These are phyloP conservation scores for Colletotrichum scovillei DNA, from an alignment of 2,329 filamentous ascomycete genomes.

Conservation along the genomic window DNA sequence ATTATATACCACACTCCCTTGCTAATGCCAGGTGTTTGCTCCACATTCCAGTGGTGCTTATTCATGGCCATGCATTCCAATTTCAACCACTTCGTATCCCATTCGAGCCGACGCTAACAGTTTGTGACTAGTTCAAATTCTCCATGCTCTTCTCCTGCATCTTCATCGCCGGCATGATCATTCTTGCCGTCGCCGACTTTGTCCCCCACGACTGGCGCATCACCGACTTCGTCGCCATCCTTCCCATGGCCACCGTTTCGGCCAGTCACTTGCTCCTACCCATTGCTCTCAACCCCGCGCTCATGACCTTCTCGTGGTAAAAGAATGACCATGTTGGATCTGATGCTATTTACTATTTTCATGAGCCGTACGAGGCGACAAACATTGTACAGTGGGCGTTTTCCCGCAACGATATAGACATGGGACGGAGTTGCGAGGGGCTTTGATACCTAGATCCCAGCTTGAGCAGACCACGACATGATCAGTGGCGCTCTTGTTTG, in stretches of 20 bases:
- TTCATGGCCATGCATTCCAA: constrained; percentile 38
- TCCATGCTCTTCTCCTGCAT: constrained; percentile 71
- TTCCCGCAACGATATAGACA: constrained; percentile 30
- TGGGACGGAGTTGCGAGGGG: constrained; percentile 30
- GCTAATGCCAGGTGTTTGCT: constrained; percentile 39
- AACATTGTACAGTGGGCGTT: constrained; percentile 28
- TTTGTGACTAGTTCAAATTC: constrained; percentile 71
- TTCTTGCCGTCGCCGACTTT: constrained; percentile 72
- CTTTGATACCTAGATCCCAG: constrained; percentile 31
- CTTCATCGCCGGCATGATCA: constrained; percentile 71
- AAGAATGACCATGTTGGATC: neutral
- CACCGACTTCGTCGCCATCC: constrained; percentile 78
- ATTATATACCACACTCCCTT: constrained; percentile 46
- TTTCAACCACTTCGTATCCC: neutral
- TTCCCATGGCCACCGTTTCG: constrained; percentile 80
- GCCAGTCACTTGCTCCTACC: constrained; percentile 77
- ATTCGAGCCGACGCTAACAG: constrained; percentile 23
- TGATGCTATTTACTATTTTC: constrained; percentile 15
- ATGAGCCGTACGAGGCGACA: constrained; percentile 18
- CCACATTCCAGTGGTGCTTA: constrained; percentile 36
- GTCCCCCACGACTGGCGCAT: constrained; percentile 75
- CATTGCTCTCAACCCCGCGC: constrained; percentile 79
- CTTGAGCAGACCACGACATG: constrained; percentile 24
- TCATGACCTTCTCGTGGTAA: constrained; percentile 85
- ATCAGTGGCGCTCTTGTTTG: constrained; percentile 4